Percentiles rank a stretch among this genome's conserved stretches.
These are phyloP conservation scores for Pycnococcus provasolii DNA, from an alignment of 139 green algal species.

Conservation along the genomic window DNA sequence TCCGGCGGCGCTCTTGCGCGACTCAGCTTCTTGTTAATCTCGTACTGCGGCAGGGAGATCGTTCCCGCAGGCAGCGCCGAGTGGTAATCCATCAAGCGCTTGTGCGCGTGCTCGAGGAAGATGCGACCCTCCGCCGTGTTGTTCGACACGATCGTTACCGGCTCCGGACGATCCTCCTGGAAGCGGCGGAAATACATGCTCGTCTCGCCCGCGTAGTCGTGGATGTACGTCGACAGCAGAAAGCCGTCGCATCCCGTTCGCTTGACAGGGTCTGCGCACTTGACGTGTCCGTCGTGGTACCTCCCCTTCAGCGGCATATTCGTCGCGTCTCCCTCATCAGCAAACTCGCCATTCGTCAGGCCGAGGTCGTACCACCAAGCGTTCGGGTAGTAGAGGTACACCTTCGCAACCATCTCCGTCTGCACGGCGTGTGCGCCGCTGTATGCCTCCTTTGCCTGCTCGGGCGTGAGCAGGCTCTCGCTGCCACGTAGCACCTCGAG, in stretches of 20 bases:
- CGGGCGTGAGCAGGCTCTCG: neutral
- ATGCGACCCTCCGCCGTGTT: too few species aligned
- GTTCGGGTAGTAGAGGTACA: neutral
- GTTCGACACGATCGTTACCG: too few species aligned
- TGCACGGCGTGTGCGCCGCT: neutral
- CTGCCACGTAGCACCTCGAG: neutral
- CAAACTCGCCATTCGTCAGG: neutral
- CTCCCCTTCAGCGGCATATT: neutral
- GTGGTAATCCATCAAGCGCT: too few species aligned
- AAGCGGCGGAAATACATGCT: too few species aligned
- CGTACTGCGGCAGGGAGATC: neutral
- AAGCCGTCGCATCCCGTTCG: too few species aligned
- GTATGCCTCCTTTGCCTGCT: neutral
- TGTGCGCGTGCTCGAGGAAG: too few species aligned
- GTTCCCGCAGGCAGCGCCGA: too few species aligned
- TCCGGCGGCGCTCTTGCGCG: neutral
- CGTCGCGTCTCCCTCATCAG: neutral
- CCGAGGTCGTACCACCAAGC: neutral
- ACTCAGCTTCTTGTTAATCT: too few species aligned
- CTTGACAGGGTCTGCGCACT: neutral
- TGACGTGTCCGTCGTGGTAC: constrained; percentile 1
- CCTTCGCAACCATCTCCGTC: neutral
- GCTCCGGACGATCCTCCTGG: too few species aligned
- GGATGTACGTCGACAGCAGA: too few species aligned
- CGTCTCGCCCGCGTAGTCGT: too few species aligned